Conservation (phyloP, 2,329 filamentous ascomycete species). For the Aspergillus quadricinctus region DNA sequence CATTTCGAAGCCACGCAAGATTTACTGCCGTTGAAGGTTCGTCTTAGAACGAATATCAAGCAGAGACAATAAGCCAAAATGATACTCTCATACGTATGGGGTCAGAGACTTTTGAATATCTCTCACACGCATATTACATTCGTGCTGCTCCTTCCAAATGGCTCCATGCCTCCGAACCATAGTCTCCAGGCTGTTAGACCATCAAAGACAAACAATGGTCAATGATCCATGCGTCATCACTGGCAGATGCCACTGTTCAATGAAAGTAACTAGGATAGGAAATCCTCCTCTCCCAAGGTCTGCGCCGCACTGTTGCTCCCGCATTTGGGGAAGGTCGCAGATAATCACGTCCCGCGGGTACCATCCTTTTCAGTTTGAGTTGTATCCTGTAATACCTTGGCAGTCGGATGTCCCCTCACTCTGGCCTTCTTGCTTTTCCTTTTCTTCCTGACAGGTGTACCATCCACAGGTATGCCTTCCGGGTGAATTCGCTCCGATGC, state of each 20-base stretch:
- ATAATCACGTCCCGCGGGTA: neutral
- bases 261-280: neutral
- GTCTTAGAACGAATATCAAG: neutral
- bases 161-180: neutral
- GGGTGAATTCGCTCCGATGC: constrained; percentile 47
- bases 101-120: neutral
- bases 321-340: neutral
- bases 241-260: neutral
- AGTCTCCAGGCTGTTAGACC: neutral
- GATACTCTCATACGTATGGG: neutral
- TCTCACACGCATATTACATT: neutral
- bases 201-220: neutral
- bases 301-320: neutral
- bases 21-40: neutral
- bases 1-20: neutral
- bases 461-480: constrained; percentile 44
- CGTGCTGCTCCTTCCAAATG: neutral
- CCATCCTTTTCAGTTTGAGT: neutral
- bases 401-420: neutral
- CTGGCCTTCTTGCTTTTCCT: constrained; percentile 26
- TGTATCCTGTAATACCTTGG: constrained; percentile 1
- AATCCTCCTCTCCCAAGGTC: neutral
- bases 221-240: neutral
- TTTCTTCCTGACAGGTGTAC: constrained; percentile 52
- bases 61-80: neutral